Evolutionary conservation across 2,329 filamentous ascomycete genomes (phyloP).

Genomic region (Botrytis squamosa): DNA sequence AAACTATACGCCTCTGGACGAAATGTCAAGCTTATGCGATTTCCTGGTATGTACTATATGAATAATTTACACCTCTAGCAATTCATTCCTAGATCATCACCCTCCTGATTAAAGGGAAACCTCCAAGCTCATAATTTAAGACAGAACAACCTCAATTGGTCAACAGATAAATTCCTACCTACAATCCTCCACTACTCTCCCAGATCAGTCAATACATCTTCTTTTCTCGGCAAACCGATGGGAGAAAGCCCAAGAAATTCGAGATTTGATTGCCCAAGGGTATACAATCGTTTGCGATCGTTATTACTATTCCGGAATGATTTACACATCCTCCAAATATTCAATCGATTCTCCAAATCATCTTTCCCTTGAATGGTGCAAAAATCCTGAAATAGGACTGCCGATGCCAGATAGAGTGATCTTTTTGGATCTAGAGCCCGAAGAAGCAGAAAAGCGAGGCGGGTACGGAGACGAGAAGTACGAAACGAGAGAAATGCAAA

Average conservation of each 20-base stretch:
- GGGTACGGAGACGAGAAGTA: constrained; percentile 89
- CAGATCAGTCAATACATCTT: constrained; percentile 71
- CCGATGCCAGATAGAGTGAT: constrained; percentile 84
- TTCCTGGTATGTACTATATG: constrained; percentile 54
- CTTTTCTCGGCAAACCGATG: constrained; percentile 73
- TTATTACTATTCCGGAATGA: constrained; percentile 92
- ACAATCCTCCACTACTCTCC: constrained; percentile 55
- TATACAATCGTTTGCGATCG: constrained; percentile 82
- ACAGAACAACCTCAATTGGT: constrained; percentile 66
- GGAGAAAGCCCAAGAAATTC: constrained; percentile 53
- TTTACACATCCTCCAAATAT: constrained; percentile 87
- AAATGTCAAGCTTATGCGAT: constrained; percentile 58
- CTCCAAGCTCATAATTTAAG: constrained; percentile 41
- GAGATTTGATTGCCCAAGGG: constrained; percentile 58
- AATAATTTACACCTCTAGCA: not conserved
- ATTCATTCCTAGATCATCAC: not conserved
- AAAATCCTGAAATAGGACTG: constrained; percentile 79
- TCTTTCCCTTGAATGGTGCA: constrained; percentile 75
- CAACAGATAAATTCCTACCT: constrained; percentile 68
- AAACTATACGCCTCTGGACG: constrained; percentile 51
- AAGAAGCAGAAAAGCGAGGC: constrained; percentile 71
- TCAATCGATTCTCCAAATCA: constrained; percentile 50
- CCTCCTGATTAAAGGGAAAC: not conserved
- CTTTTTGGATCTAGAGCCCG: constrained; percentile 79
- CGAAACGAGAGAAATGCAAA: constrained; percentile 81